Conservation (phyloP, 306 rosid genomes). For the Macrotyloma uniflorum region DNA sequence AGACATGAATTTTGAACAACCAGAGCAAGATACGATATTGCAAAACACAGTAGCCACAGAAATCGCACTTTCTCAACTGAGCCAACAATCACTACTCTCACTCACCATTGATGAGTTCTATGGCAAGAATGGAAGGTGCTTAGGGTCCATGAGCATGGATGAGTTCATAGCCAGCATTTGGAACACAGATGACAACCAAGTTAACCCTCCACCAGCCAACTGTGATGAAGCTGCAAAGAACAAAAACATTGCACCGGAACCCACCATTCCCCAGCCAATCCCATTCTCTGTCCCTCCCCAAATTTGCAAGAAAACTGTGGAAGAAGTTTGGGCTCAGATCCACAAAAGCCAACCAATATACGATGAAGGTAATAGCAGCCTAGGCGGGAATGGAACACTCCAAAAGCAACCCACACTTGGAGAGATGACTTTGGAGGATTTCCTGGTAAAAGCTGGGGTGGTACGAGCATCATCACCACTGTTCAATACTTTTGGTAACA, state of each 20-base stretch:
- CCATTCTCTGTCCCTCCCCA: slow-evolving; percentile 55
- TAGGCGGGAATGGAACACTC: slow-evolving; percentile 12
- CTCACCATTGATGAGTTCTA: slow-evolving; percentile 64
- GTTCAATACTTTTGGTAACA: slow-evolving; percentile 4
- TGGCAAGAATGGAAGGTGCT: slow-evolving; percentile 55
- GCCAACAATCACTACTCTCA: slow-evolving; percentile 47
- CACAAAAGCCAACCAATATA: slow-evolving; percentile 39
- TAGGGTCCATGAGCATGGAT: slow-evolving; percentile 75
- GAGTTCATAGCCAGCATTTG: slow-evolving; percentile 72
- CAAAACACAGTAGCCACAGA: slow-evolving; percentile 34
- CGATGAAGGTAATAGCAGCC: not conserved
- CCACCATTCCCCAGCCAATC: slow-evolving; percentile 29
- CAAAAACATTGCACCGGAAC: slow-evolving; percentile 26
- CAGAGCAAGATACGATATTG: slow-evolving; percentile 33
- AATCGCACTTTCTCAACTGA: slow-evolving; percentile 27
- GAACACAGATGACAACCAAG: slow-evolving; percentile 55
- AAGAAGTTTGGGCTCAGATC: slow-evolving; percentile 75
- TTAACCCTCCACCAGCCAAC: not conserved
- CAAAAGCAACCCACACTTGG: slow-evolving; percentile 53
- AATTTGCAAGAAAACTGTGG: slow-evolving; percentile 67
- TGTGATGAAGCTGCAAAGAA: slow-evolving; percentile 21
- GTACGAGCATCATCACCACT: slow-evolving; percentile 51
- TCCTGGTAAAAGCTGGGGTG: slow-evolving; percentile 74
- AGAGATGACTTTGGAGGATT: slow-evolving; percentile 76
- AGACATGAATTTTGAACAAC: slow-evolving; percentile 28